Percentiles rank a stretch among this genome's conserved stretches.
These are phyloP conservation scores for Termitomyces titanicus DNA, from an alignment of 768 basidiomycete species.

Conservation along the genomic window DNA sequence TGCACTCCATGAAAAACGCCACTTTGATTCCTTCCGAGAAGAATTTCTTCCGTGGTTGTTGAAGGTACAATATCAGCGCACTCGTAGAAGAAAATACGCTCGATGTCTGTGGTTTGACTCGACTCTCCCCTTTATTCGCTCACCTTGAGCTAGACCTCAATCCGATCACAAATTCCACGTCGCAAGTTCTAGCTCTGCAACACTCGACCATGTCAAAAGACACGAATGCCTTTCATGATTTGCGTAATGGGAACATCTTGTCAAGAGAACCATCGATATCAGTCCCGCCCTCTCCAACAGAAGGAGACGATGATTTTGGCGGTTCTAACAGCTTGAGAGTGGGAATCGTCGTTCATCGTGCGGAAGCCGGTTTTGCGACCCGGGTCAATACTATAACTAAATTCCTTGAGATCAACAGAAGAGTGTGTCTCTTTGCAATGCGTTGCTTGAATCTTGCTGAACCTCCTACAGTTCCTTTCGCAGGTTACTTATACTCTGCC, in stretches of 20 bases:
- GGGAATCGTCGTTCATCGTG: slow-evolving; percentile 57
- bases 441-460: not conserved
- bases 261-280: slow-evolving; percentile 31
- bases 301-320: slow-evolving; percentile 30
- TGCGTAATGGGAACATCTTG: slow-evolving; percentile 12
- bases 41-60: slow-evolving; percentile 93
- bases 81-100: slow-evolving; percentile 57
- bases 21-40: slow-evolving; percentile 81
- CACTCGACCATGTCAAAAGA: slow-evolving; percentile 51
- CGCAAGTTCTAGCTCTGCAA: slow-evolving; percentile 48
- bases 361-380: slow-evolving; percentile 51
- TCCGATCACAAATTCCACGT: slow-evolving; percentile 37
- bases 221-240: slow-evolving; percentile 16
- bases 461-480: slow-evolving; percentile 43
- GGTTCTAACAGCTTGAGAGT: slow-evolving; percentile 53
- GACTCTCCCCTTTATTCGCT: not conserved
- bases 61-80: slow-evolving; percentile 74
- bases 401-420: slow-evolving; percentile 79
- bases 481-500: slow-evolving; percentile 51
- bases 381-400: slow-evolving; percentile 75
- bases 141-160: slow-evolving; percentile 37
- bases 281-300: slow-evolving; percentile 42
- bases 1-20: slow-evolving; percentile 59
- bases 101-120: slow-evolving; percentile 33
- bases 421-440: slow-evolving; percentile 40